These are phyloP conservation scores for Cytospora leucostoma DNA, from an alignment of 2,329 filamentous ascomycete species.

Conservation along the genomic window DNA sequence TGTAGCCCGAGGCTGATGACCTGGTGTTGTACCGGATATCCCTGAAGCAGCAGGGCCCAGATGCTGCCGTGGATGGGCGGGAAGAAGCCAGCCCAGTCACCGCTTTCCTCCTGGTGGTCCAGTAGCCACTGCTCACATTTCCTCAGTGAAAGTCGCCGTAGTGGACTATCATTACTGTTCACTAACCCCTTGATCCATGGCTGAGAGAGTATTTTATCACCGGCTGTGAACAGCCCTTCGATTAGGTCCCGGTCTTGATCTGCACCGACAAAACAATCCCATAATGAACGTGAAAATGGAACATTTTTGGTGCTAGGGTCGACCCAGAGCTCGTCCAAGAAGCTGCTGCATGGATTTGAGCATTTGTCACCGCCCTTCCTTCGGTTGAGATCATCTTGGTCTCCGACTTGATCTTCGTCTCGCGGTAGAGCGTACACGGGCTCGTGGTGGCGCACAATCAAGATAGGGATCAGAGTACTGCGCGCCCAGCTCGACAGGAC, in stretches of 20 bases:
- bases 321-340: conserved; percentile 38
- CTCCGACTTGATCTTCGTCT: conserved; percentile 18
- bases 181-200: conserved; percentile 1
- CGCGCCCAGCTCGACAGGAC: conserved; percentile 35
- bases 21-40: conserved; percentile 30
- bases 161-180: conserved; percentile 1
- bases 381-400: not conserved
- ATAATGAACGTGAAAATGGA: not conserved
- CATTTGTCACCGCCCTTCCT: not conserved
- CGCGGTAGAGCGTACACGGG: conserved; percentile 36
- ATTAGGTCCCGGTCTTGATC: conserved; percentile 16
- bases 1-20: conserved; percentile 31
- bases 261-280: conserved; percentile 12
- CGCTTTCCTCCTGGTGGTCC: conserved; percentile 35
- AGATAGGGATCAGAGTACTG: conserved; percentile 30
- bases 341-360: conserved; percentile 30
- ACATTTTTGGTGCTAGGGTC: conserved; percentile 22
- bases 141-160: not conserved
- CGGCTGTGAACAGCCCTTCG: conserved; percentile 4
- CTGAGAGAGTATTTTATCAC: conserved; percentile 25
- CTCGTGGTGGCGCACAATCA: conserved; percentile 34
- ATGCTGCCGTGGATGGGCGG: conserved; percentile 35
- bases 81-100: conserved; percentile 37
- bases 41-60: conserved; percentile 36
- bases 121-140: conserved; percentile 37